phyloP scores from a whole-genome alignment of 2,329 filamentous ascomycete species.

The Rachicladosporium sp. region DNA sequence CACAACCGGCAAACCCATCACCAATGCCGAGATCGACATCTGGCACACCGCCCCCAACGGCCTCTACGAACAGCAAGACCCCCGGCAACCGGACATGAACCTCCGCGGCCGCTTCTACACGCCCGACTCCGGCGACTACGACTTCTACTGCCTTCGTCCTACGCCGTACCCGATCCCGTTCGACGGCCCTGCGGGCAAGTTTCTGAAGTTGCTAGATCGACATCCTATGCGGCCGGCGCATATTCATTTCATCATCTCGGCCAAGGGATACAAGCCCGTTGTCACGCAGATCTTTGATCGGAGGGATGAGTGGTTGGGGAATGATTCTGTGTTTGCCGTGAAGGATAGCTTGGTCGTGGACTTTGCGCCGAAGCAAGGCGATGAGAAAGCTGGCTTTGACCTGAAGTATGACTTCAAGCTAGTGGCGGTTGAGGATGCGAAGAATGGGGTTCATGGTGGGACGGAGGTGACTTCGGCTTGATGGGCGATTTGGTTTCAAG shows the following conservation, averaged over 20 bases:
- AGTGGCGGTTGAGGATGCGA: conserved; percentile 5
- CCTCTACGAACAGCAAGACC: conserved; percentile 57
- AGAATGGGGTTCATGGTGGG: conserved; percentile 3
- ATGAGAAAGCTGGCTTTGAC: conserved; percentile 42
- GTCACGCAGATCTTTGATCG: conserved; percentile 68
- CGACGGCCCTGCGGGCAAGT: conserved; percentile 45
- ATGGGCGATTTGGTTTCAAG: too few relatives aligned
- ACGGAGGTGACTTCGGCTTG: conserved; percentile 1
- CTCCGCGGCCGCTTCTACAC: conserved; percentile 61
- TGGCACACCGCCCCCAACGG: conserved; percentile 68
- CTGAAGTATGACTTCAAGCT: conserved; percentile 35
- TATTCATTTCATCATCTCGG: conserved; percentile 42
- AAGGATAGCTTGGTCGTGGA: conserved; percentile 48
- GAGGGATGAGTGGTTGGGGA: conserved; percentile 48
- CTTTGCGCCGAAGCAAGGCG: conserved; percentile 39
- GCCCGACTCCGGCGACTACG: conserved; percentile 51
- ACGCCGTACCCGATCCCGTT: conserved; percentile 41
- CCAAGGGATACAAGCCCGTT: conserved; percentile 53
- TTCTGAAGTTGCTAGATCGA: conserved; percentile 46
- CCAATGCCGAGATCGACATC: conserved; percentile 57
- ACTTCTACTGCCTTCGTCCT: conserved; percentile 30
- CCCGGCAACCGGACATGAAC: conserved; percentile 58
- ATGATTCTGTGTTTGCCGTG: conserved; percentile 48
- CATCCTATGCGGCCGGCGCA: conserved; percentile 53
- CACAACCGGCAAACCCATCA: conserved; percentile 50